Conservation (phyloP, 2,329 filamentous ascomycete species). For the Byssothecium circinans region DNA sequence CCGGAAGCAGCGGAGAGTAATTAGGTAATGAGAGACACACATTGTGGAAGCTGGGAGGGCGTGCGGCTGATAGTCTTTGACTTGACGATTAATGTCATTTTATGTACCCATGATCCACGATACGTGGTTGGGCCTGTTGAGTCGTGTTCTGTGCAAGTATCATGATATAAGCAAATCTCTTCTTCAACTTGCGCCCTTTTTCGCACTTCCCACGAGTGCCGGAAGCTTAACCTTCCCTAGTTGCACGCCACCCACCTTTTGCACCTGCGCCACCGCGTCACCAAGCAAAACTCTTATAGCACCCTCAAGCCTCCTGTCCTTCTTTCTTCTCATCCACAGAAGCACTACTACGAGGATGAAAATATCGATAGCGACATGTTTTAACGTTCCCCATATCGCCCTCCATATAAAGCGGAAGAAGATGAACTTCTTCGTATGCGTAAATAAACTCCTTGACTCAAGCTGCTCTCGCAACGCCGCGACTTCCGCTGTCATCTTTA, state of each 20-base stretch:
- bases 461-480: constrained; percentile 91
- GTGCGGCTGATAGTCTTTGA: no score
- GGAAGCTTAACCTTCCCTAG: constrained; percentile 29
- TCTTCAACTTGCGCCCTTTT: not conserved
- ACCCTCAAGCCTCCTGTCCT: constrained; percentile 72
- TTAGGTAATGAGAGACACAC: not conserved
- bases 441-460: constrained; percentile 72
- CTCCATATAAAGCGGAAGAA: constrained; percentile 67
- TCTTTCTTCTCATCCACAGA: constrained; percentile 71
- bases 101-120: no score
- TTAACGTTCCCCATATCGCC: constrained; percentile 67
- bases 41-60: no score
- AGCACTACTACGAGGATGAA: constrained; percentile 67
- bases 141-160: no score
- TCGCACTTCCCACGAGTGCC: constrained; percentile 23
- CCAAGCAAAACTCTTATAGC: constrained; percentile 67
- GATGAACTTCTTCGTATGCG: constrained; percentile 62
- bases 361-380: constrained; percentile 74
- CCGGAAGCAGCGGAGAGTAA: not conserved
- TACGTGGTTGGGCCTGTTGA: no score
- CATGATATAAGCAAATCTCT: no score
- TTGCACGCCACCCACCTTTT: constrained; percentile 33
- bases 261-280: constrained; percentile 46
- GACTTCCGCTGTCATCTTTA: constrained; percentile 88
- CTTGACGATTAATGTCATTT: no score